Evolutionary conservation across 1,284 basidiomycete genomes (phyloP), one percentile per base, ranked within the genome.

Genomic region (Apiotrichum gracile): DNA sequence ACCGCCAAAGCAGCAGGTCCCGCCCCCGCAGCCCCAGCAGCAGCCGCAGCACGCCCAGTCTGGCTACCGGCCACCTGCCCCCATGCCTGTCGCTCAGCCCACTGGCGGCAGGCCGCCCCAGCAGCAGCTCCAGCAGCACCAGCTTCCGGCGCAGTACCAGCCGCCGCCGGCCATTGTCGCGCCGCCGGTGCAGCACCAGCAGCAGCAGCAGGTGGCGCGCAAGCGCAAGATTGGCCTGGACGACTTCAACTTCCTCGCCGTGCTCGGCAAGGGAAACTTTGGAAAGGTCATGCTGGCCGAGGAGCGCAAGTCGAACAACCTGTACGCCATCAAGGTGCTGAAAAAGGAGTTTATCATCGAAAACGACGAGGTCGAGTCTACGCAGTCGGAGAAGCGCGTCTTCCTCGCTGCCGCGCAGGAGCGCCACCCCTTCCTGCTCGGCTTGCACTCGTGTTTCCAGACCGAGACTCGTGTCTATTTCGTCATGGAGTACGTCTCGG

Each of bases 331-430:
- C 81, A 99, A 99, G 78, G 96, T 99, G 35, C 76, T 99, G 71
- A 99, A 99, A 81, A 99, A 99, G 75, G 96, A 98, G 77, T 98
- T 98, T 69, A 98, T 98, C 74, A 98, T 99, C 65, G 96, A 99
- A 73, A 98, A 99, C 64, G 96, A 99, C 76, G 96, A 98, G 79
- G 92, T 99, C 7, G 96, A 98, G 78, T 96, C 94, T 68, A 98
- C 96, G 38, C 93, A 96, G 62, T 98, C 96, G 5, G 96, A 99
- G 76, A 99, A 98, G 78, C 88, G 96, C 25, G 96, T 99, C 19
- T 97, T 97, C 78, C 78, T 98, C 55, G 86, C 94, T 6, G 96
- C 94, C 22, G 93, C 96, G 12, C 84, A 89, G 52, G 93, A 98
- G 75, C 84, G 91, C 12, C 96, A 99, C 78, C 96, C 96, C 0